Conservation (phyloP, 2,329 filamentous ascomycete genomes). For the Alternaria novae-zelandiae region DNA sequence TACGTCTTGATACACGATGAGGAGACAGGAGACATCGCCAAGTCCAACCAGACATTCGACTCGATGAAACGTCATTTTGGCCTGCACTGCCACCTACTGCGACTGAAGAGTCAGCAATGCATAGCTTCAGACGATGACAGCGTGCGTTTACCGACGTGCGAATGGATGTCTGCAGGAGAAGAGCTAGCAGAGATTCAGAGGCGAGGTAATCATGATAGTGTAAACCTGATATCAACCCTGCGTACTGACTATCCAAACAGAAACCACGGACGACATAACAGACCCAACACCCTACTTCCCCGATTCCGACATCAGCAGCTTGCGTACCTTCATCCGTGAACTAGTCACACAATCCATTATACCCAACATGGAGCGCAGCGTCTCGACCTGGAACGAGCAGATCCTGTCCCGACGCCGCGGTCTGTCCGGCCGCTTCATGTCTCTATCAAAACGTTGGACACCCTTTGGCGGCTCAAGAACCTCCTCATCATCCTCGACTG, state of each 20-base stretch:
- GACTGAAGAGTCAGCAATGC: constrained; percentile 83
- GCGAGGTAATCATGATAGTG: constrained; percentile 56
- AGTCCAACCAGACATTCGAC: constrained; percentile 89
- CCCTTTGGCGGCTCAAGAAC: constrained; percentile 75
- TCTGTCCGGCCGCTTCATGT: constrained; percentile 91
- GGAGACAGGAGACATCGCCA: constrained; percentile 88
- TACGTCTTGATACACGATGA: constrained; percentile 97
- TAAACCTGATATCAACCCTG: not conserved
- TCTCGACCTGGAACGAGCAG: constrained; percentile 96
- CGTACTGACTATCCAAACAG: constrained; percentile 42
- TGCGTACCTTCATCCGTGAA: constrained; percentile 88
- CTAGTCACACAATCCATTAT: constrained; percentile 94
- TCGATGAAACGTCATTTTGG: constrained; percentile 99
- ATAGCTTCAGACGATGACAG: constrained; percentile 92
- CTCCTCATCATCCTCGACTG: constrained; percentile 59
- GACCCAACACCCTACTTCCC: constrained; percentile 81
- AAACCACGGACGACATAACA: constrained; percentile 72
- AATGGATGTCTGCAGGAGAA: constrained; percentile 89
- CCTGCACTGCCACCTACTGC: constrained; percentile 88
- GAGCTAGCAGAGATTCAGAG: constrained; percentile 77
- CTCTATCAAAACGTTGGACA: constrained; percentile 86
- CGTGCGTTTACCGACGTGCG: constrained; percentile 76
- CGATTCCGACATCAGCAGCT: constrained; percentile 87
- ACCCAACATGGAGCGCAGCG: constrained; percentile 92
- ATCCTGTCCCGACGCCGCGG: constrained; percentile 89